These are phyloP conservation scores for Phytopythium helicoides DNA, from an alignment of 352 stramenopile genomes.

Conservation along the genomic window DNA sequence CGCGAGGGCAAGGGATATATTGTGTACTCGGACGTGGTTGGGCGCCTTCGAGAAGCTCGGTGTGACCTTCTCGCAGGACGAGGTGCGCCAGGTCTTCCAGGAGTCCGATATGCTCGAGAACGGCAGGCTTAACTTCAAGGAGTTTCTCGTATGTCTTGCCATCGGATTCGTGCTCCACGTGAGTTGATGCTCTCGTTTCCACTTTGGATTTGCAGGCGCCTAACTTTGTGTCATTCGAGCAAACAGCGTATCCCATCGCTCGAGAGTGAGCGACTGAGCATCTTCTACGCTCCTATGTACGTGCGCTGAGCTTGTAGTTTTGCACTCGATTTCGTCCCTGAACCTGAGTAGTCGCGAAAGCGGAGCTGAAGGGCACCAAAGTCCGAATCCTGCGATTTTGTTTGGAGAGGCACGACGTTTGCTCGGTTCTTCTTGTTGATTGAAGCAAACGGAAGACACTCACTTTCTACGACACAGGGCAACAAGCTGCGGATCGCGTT, in stretches of 20 bases:
- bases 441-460: too few species aligned
- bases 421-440: not conserved
- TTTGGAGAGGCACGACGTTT: constrained; percentile 56
- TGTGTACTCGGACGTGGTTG: constrained; percentile 66
- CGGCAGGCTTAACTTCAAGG: constrained; percentile 80
- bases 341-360: not conserved
- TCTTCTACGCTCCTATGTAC: constrained; percentile 81
- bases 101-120: constrained; percentile 86
- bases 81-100: constrained; percentile 72
- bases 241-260: constrained; percentile 70
- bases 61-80: constrained; percentile 66
- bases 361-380: constrained; percentile 3
- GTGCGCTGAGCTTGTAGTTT: not conserved
- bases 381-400: constrained; percentile 34
- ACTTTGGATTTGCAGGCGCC: too few species aligned
- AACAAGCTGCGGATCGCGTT: constrained; percentile 83
- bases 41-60: constrained; percentile 75
- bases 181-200: constrained; percentile 7
- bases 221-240: too few species aligned
- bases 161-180: constrained; percentile 87
- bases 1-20: constrained; percentile 71
- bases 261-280: constrained; percentile 65
- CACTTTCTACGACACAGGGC: too few species aligned
- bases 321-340: too few species aligned
- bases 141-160: constrained; percentile 86